A percentile compares a stretch with the other conserved stretches of the same genome.
Evolutionary conservation across 148 eudicot species (phyloP).

Genomic region (Suaeda aralocaspica): DNA sequence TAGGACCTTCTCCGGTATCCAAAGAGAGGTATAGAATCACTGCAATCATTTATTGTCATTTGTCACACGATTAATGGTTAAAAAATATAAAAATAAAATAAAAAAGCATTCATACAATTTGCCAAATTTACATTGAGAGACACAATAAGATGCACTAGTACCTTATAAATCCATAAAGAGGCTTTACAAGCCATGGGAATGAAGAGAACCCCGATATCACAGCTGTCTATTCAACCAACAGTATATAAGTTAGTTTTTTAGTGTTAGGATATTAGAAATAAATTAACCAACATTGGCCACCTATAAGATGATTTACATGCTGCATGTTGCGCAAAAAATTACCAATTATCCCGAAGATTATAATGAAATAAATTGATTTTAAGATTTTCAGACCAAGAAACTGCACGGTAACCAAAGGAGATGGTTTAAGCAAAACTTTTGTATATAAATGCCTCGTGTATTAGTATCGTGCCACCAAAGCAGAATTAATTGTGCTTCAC

Average conservation of each 20-base stretch:
- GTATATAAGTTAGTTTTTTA: slow-evolving; percentile 37
- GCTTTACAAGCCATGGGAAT: slow-evolving; percentile 97
- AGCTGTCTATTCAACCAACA: slow-evolving; percentile 82
- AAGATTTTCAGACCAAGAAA: not conserved
- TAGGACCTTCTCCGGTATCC: slow-evolving; percentile 97
- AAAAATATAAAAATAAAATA: not conserved
- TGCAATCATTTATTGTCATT: slow-evolving; percentile 28
- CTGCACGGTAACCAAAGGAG: not conserved
- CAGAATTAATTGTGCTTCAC: not conserved
- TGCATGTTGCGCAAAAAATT: not conserved
- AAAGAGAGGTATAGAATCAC: slow-evolving; percentile 92
- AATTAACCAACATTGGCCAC: not conserved
- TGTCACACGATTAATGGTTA: not conserved
- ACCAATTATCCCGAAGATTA: not conserved
- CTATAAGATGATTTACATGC: not conserved
- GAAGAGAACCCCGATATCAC: slow-evolving; percentile 86
- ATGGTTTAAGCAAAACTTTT: not conserved
- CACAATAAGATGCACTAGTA: slow-evolving; percentile 21
- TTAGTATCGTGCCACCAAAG: not conserved
- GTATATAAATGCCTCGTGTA: not conserved
- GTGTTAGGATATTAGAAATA: slow-evolving; percentile 3
- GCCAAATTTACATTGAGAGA: not conserved
- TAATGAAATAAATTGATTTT: not conserved
- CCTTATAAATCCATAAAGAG: slow-evolving; percentile 98
- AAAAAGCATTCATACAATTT: slow-evolving; percentile 3